Percentiles rank a stretch among this genome's conserved stretches.
Conservation (phyloP, 306 rosid species). For the Heteromeles arbutifolia region DNA sequence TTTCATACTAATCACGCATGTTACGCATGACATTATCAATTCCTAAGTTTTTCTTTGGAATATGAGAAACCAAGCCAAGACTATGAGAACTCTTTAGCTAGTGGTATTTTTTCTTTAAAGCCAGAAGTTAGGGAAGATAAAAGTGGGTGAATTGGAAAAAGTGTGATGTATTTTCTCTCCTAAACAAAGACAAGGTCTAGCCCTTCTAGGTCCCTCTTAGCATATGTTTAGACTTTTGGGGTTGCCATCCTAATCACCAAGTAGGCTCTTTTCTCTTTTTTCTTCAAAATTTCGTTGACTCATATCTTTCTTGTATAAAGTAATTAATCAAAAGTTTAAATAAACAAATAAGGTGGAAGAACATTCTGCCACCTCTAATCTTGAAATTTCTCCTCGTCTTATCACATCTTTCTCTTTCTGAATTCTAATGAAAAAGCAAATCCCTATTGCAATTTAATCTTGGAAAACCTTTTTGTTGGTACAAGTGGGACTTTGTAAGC, state of each 20-base stretch:
- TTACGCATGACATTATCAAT: background rate
- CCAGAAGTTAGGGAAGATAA: background rate
- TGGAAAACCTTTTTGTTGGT: background rate
- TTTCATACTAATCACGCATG: background rate
- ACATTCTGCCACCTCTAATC: conserved; percentile 17
- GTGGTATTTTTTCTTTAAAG: background rate
- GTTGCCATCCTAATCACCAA: conserved; percentile 38
- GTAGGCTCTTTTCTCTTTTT: conserved; percentile 26
- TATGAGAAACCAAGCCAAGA: background rate
- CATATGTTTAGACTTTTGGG: conserved; percentile 15
- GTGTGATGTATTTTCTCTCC: background rate
- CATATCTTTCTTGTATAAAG: background rate
- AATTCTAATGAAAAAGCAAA: background rate
- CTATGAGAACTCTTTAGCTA: background rate
- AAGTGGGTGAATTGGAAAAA: background rate
- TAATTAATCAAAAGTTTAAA: background rate
- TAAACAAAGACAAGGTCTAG: background rate
- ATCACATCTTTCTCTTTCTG: background rate
- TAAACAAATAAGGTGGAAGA: conserved; percentile 11
- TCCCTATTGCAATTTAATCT: background rate
- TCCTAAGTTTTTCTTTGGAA: no score
- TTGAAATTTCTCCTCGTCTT: background rate
- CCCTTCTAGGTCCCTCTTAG: background rate
- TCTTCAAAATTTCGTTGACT: background rate
- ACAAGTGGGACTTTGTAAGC: background rate